Percentiles rank a stretch among this genome's conserved stretches.
Conservation (phyloP, 2,329 filamentous ascomycete genomes). For the Xylaria arbuscula region DNA sequence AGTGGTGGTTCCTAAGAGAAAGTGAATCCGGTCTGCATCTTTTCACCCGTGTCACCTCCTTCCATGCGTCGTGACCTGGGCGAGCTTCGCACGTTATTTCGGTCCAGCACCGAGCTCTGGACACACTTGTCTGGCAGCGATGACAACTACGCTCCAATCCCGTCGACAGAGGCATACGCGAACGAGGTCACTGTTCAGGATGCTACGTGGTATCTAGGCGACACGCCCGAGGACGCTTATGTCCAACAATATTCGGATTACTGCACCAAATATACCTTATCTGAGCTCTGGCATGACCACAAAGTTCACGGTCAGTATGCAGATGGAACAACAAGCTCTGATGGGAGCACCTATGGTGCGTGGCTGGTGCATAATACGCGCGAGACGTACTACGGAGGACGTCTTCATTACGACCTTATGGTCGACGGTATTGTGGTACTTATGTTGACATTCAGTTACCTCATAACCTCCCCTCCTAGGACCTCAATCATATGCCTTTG, state of each 20-base stretch:
- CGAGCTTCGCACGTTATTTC: slow-evolving; percentile 70
- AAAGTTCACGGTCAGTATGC: slow-evolving; percentile 58
- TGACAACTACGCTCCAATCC: slow-evolving; percentile 64
- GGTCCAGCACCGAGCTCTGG: slow-evolving; percentile 69
- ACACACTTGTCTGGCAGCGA: slow-evolving; percentile 69
- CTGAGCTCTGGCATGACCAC: slow-evolving; percentile 68
- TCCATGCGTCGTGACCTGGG: slow-evolving; percentile 68
- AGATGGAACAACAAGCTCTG: slow-evolving; percentile 61
- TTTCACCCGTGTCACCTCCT: slow-evolving; percentile 68
- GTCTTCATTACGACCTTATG: slow-evolving; percentile 70
- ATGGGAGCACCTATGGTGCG: slow-evolving; percentile 66
- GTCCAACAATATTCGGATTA: slow-evolving; percentile 59
- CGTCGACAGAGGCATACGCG: slow-evolving; percentile 56
- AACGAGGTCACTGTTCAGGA: slow-evolving; percentile 63
- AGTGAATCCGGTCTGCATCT: slow-evolving; percentile 71
- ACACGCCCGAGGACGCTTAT: slow-evolving; percentile 64
- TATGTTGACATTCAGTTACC: not conserved
- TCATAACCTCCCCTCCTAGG: not conserved
- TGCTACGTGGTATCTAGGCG: slow-evolving; percentile 70
- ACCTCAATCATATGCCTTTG: no score
- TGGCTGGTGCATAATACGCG: slow-evolving; percentile 74
- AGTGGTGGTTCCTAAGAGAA: slow-evolving; percentile 73
- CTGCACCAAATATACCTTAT: slow-evolving; percentile 74
- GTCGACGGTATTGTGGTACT: slow-evolving; percentile 69
- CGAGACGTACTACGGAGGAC: slow-evolving; percentile 72